Conservation (phyloP, 169 alveolate species). For the Plasmodium adleri region DNA sequence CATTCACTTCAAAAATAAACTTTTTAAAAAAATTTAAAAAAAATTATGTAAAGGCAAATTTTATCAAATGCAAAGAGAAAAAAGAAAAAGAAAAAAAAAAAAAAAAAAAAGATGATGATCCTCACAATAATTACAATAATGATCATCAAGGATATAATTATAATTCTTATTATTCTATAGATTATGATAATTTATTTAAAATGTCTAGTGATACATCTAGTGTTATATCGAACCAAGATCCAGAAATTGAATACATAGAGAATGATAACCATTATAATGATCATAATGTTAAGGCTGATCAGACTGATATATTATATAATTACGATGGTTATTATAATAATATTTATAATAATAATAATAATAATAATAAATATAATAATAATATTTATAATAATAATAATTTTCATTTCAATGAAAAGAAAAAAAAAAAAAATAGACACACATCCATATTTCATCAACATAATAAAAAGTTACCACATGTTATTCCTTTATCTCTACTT, state of each 20-base stretch:
- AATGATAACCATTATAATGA: too few species aligned
- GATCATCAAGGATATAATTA: not conserved
- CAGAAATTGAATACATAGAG: too few species aligned
- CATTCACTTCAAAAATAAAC: conserved; percentile 32
- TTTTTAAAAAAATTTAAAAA: conserved; percentile 38
- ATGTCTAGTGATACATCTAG: not conserved
- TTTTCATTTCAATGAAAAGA: not conserved
- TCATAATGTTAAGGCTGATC: too few species aligned
- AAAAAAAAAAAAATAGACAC: not conserved
- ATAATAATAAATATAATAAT: not conserved
- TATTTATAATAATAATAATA: not conserved
- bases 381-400: not conserved
- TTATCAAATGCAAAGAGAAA: too few species aligned
- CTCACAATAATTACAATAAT: not conserved
- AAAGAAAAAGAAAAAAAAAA: not conserved
- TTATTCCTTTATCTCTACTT: conserved; percentile 40
- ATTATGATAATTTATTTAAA: conserved; percentile 29
- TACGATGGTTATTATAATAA: too few species aligned
- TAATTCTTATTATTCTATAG: not conserved
- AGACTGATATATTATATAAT: too few species aligned
- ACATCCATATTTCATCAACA: not conserved
- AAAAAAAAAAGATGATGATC: conserved; percentile 1
- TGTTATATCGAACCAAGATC: too few species aligned
- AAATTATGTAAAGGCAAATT: not conserved
- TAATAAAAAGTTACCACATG: conserved; percentile 41